Evolutionary conservation across 1,139 yeast genomes (phyloP), one percentile per base, ranked within the genome.

Genomic region (Tardiomyces depauwii): DNA sequence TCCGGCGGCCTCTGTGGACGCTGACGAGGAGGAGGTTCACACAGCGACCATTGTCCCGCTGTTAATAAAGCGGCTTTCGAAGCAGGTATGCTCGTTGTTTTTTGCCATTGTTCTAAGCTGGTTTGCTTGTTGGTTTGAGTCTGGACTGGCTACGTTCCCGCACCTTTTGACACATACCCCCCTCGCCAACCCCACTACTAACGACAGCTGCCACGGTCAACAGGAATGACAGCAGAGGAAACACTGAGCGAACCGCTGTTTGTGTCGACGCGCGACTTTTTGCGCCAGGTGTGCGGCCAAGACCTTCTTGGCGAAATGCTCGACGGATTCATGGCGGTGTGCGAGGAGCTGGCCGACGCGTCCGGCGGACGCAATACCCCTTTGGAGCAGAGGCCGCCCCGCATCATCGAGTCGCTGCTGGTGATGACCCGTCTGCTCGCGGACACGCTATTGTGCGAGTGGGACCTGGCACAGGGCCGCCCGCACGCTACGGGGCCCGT

Each of bases 391-490:
- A 49, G 66, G 39, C 48, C 53, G 6, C 49, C 49, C 2, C 43
- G 52, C 1, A 54, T 59, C 13, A 47, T 64, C 13, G 53, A 60
- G 9, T 60, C 66, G 7, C 49, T 64, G 4, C 50, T 62, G 42
- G 55, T 63, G 3, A 40, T 65, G 12, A 48, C 63, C 16, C 51
- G 63, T 43, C 49, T 66, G 32, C 42, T 65, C 38, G 59, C 66
- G 2, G 65, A 63, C 33, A 49, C 60, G 39, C 53, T 63, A 2
- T 57, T 60, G 42, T 53, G 58, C 3, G 66, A 63, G 46, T 66
- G 70, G 70, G 51, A 47, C 51, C 53, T 41, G 39, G 57, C 28
- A 50, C 49, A 51, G 61, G 62, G 47, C 56, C 57, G 12, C 25
- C 42, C 2, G 18, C 43, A 7, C 51, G 57, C 43, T 55, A 53